A percentile compares a stretch with the other conserved stretches of the same genome.
These are phyloP conservation scores for Penicillium bialowiezense DNA, from an alignment of 495 filamentous ascomycete species.

Conservation along the genomic window DNA sequence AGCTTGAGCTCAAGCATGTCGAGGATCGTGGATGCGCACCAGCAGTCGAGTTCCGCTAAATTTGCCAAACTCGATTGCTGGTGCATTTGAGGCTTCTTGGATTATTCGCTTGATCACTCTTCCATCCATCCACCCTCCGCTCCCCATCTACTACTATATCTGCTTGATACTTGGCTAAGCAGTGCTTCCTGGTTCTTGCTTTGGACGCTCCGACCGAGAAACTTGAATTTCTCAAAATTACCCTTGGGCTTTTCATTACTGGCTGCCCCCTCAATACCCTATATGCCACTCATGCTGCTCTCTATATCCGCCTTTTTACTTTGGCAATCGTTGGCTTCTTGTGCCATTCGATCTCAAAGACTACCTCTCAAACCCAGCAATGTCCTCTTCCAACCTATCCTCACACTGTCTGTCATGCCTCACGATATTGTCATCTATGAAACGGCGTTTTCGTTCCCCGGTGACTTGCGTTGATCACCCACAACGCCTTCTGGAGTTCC, in stretches of 20 bases:
- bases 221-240: not conserved
- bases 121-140: not conserved
- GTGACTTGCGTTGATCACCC: conserved; percentile 15
- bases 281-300: not conserved
- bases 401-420: conserved; percentile 30
- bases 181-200: conserved; percentile 8
- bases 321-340: conserved; percentile 3
- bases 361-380: conserved; percentile 7
- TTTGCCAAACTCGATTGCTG: conserved; percentile 15
- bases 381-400: conserved; percentile 1
- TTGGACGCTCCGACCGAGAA: not conserved
- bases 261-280: conserved; percentile 3
- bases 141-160: not conserved
- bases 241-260: not conserved
- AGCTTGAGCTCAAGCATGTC: conserved; percentile 86
- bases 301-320: not conserved
- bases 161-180: conserved; percentile 1
- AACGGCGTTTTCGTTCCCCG: conserved; percentile 22
- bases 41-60: conserved; percentile 90
- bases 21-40: conserved; percentile 79
- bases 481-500: conserved; percentile 8
- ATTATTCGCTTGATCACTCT: not conserved
- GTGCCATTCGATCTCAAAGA: not conserved
- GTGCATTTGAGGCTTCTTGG: conserved; percentile 3
- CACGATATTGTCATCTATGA: conserved; percentile 25